Evolutionary conservation across 768 basidiomycete species (phyloP), one percentile per base, ranked within the genome.

Genomic region (Psilocybe cyanescens): DNA sequence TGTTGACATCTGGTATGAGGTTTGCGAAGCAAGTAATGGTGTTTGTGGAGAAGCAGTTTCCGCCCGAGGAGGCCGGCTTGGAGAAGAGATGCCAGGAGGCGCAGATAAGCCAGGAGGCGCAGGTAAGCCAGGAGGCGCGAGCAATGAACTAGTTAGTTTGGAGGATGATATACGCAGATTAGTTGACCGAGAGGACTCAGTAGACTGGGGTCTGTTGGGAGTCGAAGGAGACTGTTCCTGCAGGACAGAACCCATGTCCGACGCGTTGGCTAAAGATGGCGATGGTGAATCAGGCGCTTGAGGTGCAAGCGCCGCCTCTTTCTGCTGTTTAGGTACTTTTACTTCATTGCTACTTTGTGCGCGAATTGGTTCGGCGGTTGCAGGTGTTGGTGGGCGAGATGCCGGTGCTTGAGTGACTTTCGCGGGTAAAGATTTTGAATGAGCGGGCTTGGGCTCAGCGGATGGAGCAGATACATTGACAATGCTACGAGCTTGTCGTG

Each of bases 1-100:
- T 14, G 81, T 90, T 0, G 94, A 95, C 81, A 95, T 92, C 68
- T 95, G 93, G 72, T 95, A 96, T 4, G 86, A 83, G 11, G 86
- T 81, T 59, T 84, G 81, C 4, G 84, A 84, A 66, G 88, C 75
- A 64, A 83, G 68, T 59, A 83, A 52, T 66, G 84, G 76, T 35
- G 84, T 79, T 67, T 83, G 81, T 31, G 85, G 81, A 16, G 83
- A 80, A 16, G 81, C 79, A 2, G 81, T 81, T 33, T 81, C 85
- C 51, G 72, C 70, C 62, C 81, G 84, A 53, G 78, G 77, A 52
- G 76, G 81, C 58, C 83, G 81, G 62, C 75, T 79, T 19, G 86
- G 87, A n/a, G 82, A 78, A 35, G 82, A 70, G 28, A 91, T 83
- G n/a, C 89, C 86, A 0, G 86, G 88, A 19, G 88, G 88, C 17